A percentile compares a stretch with the other conserved stretches of the same genome.
These are phyloP conservation scores for Cladobotryum mycophilum DNA, from an alignment of 2,329 filamentous ascomycete genomes.

Conservation along the genomic window DNA sequence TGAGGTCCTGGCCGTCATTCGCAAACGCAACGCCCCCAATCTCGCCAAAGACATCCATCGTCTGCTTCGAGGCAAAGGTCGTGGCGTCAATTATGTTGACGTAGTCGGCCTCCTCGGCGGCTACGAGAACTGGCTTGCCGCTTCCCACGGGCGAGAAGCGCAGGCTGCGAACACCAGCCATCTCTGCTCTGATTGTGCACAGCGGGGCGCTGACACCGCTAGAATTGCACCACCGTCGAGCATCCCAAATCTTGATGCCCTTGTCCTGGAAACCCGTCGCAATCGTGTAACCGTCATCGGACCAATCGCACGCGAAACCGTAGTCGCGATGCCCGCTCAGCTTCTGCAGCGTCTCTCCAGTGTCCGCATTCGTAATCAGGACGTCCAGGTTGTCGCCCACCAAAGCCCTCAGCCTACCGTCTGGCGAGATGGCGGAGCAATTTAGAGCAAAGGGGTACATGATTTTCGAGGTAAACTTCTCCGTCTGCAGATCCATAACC, in stretches of 20 bases:
- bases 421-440: conserved; percentile 65
- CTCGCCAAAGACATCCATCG: conserved; percentile 68
- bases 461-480: conserved; percentile 49
- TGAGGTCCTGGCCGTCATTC: conserved; percentile 61
- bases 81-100: conserved; percentile 64
- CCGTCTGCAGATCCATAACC: conserved; percentile 51
- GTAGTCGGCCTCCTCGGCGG: conserved; percentile 70
- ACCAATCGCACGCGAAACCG: conserved; percentile 75
- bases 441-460: conserved; percentile 60
- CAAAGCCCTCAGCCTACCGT: conserved; percentile 63
- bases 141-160: conserved; percentile 67
- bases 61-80: conserved; percentile 59
- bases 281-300: conserved; percentile 67
- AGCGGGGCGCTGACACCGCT: conserved; percentile 43
- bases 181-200: conserved; percentile 53
- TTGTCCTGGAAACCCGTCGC: conserved; percentile 75
- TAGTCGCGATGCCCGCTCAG: conserved; percentile 62
- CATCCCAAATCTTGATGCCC: conserved; percentile 69
- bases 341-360: conserved; percentile 49
- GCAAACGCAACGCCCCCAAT: conserved; percentile 63
- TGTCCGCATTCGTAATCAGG: conserved; percentile 63
- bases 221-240: conserved; percentile 57
- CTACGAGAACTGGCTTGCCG: conserved; percentile 60
- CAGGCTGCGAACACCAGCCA: conserved; percentile 63
- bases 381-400: conserved; percentile 64